Base-by-base conservation (phyloP, 495 filamentous ascomycete genomes). In the Trichoderma asperelloides region DNA sequence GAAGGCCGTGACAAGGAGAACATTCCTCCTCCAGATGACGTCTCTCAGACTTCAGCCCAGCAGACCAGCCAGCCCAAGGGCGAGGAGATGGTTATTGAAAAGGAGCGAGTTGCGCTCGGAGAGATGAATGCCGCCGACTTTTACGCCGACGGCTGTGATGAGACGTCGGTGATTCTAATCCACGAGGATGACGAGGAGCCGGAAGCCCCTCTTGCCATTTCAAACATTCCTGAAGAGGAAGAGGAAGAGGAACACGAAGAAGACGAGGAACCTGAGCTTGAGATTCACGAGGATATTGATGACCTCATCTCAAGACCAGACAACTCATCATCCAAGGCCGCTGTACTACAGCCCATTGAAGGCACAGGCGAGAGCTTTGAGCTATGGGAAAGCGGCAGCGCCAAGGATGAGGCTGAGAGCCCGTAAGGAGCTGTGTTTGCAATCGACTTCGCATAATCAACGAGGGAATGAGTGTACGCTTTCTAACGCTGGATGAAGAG, bases 1-100 rank as follows among this genome's bases (percentile, higher is more conserved):
- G 85, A 86, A 67, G 78, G 78, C 60, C 82, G 87, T 28, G 91
- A 90, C 51, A 97, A 97, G 80, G 95, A 98, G 80, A 98, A 98
- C 71, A 88, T 96, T 21, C 90, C 94, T 7, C 91, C 91, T 1
- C 71, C 78, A n/a, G 86, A 85, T 65, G 82, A 86, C 64, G 70
- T 85, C 65, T 81, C 78, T 47, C 84, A 85, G 71, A 85, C 81
- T 2, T 78, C 78, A 33, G 9, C 27, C 41, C 43, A 47, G 71
- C 23, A 55, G 71, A 66, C 21, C 71, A 51, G 49, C 73, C 65
- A 62, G 68, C 47, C 69, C 49, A 68, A 66, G 12, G 70, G 64
- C 13, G 76, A 80, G 64, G 78, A 78, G 66, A 84, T 81, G 80
- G 66, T 77, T 30, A 67, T 79, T 62, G 78, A 81, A 72, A 81